These are phyloP conservation scores for Aureobasidium sp. DNA, from an alignment of 2,329 filamentous ascomycete genomes.

Conservation along the genomic window DNA sequence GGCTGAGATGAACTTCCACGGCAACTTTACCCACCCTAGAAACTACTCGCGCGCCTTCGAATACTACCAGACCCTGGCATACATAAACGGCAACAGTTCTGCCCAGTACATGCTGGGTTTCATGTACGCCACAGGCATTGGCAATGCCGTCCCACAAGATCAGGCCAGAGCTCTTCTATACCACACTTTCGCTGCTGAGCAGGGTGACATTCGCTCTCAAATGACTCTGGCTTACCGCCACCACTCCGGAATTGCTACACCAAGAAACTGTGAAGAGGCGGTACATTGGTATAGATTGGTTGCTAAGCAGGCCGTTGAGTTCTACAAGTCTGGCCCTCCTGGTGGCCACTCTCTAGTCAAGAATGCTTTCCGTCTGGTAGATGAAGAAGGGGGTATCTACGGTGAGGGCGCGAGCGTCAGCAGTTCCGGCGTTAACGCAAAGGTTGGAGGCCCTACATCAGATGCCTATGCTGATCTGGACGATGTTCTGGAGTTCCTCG, in stretches of 20 bases:
- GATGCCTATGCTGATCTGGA: slow-evolving; percentile 81
- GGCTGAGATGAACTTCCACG: slow-evolving; percentile 93
- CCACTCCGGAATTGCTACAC: slow-evolving; percentile 75
- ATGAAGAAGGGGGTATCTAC: slow-evolving; percentile 87
- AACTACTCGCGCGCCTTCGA: slow-evolving; percentile 74
- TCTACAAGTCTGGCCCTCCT: slow-evolving; percentile 82
- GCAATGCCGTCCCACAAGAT: slow-evolving; percentile 69
- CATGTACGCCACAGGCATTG: slow-evolving; percentile 91
- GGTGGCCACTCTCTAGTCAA: slow-evolving; percentile 72
- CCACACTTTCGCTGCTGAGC: slow-evolving; percentile 85
- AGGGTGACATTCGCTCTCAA: slow-evolving; percentile 75
- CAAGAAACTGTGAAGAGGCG: slow-evolving; percentile 78
- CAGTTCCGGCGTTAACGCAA: slow-evolving; percentile 77
- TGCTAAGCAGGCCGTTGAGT: slow-evolving; percentile 84
- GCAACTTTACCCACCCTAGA: slow-evolving; percentile 81
- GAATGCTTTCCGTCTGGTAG: slow-evolving; percentile 78
- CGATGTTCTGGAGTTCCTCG: slow-evolving; percentile 89
- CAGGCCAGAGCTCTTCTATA: slow-evolving; percentile 90
- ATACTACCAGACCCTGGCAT: slow-evolving; percentile 72
- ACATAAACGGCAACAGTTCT: slow-evolving; percentile 74
- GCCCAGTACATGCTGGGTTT: slow-evolving; percentile 94
- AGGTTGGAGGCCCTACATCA: slow-evolving; percentile 64
- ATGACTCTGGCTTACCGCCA: slow-evolving; percentile 91
- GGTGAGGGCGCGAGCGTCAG: slow-evolving; percentile 89
- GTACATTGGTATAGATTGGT: slow-evolving; percentile 86